Evolutionary conservation across 2,329 filamentous ascomycete species (phyloP).

Genomic region (Talaromyces sp.): DNA sequence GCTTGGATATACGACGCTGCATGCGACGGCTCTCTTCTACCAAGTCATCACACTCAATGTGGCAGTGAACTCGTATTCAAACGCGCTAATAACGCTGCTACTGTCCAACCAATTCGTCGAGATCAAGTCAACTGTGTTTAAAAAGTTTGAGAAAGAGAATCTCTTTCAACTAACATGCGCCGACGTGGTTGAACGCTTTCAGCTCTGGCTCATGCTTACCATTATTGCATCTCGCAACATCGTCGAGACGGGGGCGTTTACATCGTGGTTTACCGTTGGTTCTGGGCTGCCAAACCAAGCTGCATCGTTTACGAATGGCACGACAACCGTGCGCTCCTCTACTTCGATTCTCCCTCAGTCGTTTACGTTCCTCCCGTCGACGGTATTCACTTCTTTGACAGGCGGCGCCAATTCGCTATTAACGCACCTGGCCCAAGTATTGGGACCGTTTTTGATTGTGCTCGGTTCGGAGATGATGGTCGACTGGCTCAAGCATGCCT

Average conservation of each 20-base stretch:
- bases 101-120: slow-evolving; percentile 98
- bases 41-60: slow-evolving; percentile 98
- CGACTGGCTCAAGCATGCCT: slow-evolving; percentile 94
- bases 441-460: slow-evolving; percentile 90
- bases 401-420: slow-evolving; percentile 40
- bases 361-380: slow-evolving; percentile 72
- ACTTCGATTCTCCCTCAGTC: slow-evolving; percentile 79
- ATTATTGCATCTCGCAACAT: slow-evolving; percentile 96
- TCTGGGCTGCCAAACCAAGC: slow-evolving; percentile 25
- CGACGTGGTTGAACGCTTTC: slow-evolving; percentile 94
- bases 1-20: slow-evolving; percentile 79
- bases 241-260: slow-evolving; percentile 86
- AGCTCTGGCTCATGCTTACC: slow-evolving; percentile 93
- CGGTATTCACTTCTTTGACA: slow-evolving; percentile 35
- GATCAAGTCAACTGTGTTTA: slow-evolving; percentile 97
- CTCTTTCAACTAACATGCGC: slow-evolving; percentile 94
- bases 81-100: slow-evolving; percentile 83
- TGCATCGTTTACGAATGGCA: slow-evolving; percentile 37
- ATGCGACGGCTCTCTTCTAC: slow-evolving; percentile 86
- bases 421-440: slow-evolving; percentile 63
- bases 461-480: slow-evolving; percentile 95
- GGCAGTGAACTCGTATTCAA: slow-evolving; percentile 97
- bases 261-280: slow-evolving; percentile 39
- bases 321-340: slow-evolving; percentile 50
- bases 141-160: slow-evolving; percentile 97